phyloP scores from a whole-genome alignment of 2,329 filamentous ascomycete genomes.

The Diaporthe longicolla region DNA sequence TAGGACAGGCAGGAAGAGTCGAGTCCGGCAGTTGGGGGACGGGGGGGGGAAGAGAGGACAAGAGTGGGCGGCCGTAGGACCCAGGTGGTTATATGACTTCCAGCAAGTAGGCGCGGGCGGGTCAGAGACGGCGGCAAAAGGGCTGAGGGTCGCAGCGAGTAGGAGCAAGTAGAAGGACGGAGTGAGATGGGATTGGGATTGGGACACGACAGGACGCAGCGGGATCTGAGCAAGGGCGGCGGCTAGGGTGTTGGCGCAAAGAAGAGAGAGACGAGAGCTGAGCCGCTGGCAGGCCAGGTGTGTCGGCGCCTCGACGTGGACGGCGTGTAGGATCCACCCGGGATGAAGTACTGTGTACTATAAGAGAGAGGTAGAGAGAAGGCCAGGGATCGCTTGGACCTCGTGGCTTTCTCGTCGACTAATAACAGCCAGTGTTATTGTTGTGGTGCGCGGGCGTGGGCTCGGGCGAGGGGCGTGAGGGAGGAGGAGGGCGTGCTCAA shows the following conservation, averaged over 20 bases:
- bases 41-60: constrained; percentile 26
- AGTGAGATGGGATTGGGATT: constrained; percentile 36
- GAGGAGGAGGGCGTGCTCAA: too few species aligned
- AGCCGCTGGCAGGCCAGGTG: too few species aligned
- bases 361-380: too few species aligned
- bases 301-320: too few species aligned
- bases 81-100: constrained; percentile 51
- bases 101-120: constrained; percentile 42
- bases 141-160: constrained; percentile 41
- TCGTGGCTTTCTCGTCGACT: constrained; percentile 39
- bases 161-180: constrained; percentile 23
- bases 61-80: constrained; percentile 47
- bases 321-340: too few species aligned
- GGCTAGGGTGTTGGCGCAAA: constrained; percentile 41
- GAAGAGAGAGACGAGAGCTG: too few species aligned
- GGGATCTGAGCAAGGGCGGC: constrained; percentile 32
- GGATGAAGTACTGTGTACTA: too few species aligned
- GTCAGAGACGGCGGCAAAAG: constrained; percentile 44
- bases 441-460: too few species aligned
- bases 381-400: constrained; percentile 43
- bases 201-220: too few species aligned
- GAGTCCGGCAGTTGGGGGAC: constrained; percentile 53
- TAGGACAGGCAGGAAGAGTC: constrained; percentile 51
- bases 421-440: constrained; percentile 47
- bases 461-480: too few species aligned